Percentiles rank a stretch among this genome's conserved stretches.
These are phyloP conservation scores for Asterochloris sp. DNA, from an alignment of 139 green algal genomes.

Conservation along the genomic window DNA sequence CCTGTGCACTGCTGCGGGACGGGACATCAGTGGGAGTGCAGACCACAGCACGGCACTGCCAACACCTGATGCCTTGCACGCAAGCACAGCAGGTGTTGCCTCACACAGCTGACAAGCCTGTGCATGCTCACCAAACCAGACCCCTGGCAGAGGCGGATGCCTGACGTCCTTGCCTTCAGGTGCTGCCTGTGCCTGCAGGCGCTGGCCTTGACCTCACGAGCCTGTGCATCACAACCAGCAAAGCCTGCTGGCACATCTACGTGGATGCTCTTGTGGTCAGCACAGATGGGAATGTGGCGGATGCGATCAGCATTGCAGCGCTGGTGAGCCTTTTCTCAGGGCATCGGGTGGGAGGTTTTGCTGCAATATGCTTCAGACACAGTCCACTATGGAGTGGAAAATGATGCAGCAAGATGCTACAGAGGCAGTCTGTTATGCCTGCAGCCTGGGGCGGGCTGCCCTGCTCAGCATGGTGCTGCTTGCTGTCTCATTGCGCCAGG, in stretches of 20 bases:
- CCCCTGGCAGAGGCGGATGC: too few relatives aligned
- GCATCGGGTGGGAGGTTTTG: too few relatives aligned
- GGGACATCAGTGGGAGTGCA: neutral
- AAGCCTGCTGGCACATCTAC: conserved; percentile 77
- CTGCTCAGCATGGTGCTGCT: neutral
- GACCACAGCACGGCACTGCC: neutral
- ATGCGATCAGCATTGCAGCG: conserved; percentile 68
- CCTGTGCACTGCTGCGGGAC: neutral
- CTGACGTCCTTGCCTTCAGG: neutral
- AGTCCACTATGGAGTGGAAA: neutral
- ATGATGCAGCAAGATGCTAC: neutral
- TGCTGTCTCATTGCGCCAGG: too few relatives aligned
- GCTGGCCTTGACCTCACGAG: conserved; percentile 51
- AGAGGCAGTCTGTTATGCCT: neutral
- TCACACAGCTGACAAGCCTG: neutral
- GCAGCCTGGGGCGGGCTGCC: too few relatives aligned
- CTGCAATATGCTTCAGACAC: neutral
- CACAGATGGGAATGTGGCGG: conserved; percentile 76
- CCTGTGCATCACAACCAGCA: conserved; percentile 73
- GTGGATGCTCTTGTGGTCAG: conserved; percentile 83
- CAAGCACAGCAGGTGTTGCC: neutral
- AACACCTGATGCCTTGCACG: neutral
- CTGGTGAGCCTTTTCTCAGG: conserved; percentile 23
- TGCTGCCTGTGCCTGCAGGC: conserved; percentile 7
- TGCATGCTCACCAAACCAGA: neutral